Percentiles rank a stretch among this genome's conserved stretches.
phyloP scores from a whole-genome alignment of 495 filamentous ascomycete genomes.

The Aspergillus haitiensis region DNA sequence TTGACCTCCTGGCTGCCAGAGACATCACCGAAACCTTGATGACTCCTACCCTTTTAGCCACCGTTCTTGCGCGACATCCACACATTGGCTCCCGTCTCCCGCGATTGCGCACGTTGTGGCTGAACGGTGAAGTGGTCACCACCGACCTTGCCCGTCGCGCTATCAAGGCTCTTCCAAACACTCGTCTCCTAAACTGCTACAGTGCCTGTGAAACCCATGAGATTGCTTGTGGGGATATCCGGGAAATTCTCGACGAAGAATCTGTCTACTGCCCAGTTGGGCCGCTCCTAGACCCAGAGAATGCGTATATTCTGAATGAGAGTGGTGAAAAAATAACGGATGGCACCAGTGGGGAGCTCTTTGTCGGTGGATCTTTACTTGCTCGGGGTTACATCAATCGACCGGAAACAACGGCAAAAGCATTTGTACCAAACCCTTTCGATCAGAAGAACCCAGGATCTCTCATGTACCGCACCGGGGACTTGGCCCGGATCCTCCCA shows the following conservation, averaged over 20 bases:
- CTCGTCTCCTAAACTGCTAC: conserved; percentile 68
- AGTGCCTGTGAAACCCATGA: conserved; percentile 73
- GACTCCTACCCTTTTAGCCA: conserved; percentile 69
- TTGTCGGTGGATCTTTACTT: conserved; percentile 75
- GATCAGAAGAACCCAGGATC: conserved; percentile 45
- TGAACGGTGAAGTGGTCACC: conserved; percentile 71
- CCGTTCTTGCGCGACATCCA: conserved; percentile 60
- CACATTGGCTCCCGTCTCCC: conserved; percentile 57
- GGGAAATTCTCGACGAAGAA: conserved; percentile 56
- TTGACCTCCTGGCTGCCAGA: conserved; percentile 59
- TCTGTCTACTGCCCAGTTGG: conserved; percentile 62
- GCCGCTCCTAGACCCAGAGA: conserved; percentile 55
- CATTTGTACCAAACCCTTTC: conserved; percentile 67
- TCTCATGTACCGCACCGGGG: conserved; percentile 79
- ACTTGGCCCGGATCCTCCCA: conserved; percentile 67
- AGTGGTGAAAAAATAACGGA: conserved; percentile 54
- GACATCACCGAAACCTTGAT: conserved; percentile 68
- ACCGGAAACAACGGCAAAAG: conserved; percentile 68
- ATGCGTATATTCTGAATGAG: conserved; percentile 63
- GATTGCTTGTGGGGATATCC: conserved; percentile 68
- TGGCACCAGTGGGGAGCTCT: conserved; percentile 77
- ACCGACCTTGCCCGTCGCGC: conserved; percentile 63
- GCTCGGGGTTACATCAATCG: conserved; percentile 82
- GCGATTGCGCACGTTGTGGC: conserved; percentile 61
- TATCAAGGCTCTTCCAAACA: conserved; percentile 59